Percentiles rank a stretch among this genome's conserved stretches.
Evolutionary conservation across 371 early-diverging fungal species (phyloP).

Genomic region (Gilbertella persicaria): DNA sequence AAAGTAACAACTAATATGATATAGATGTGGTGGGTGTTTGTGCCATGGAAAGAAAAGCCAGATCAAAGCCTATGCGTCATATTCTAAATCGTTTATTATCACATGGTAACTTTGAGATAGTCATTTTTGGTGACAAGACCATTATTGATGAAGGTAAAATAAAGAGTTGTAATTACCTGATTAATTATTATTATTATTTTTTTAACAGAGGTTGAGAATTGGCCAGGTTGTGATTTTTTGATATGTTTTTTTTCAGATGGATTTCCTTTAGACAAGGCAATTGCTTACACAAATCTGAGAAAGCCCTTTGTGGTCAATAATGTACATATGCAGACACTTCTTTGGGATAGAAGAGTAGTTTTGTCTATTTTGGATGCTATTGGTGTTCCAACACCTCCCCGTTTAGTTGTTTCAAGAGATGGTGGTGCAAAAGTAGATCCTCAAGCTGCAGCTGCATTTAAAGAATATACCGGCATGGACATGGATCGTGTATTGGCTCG

Average conservation of each 20-base stretch:
- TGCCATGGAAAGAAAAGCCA: conserved; percentile 93
- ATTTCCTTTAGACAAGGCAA: conserved; percentile 95
- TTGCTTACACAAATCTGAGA: conserved; percentile 82
- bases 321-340: conserved; percentile 85
- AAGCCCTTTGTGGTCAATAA: conserved; percentile 92
- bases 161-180: too few species aligned
- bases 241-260: conserved; percentile 96
- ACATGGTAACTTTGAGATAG: conserved; percentile 79
- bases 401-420: conserved; percentile 77
- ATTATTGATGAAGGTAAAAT: conserved; percentile 88
- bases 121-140: conserved; percentile 96
- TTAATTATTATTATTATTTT: not conserved
- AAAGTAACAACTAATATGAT: not conserved
- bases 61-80: conserved; percentile 96
- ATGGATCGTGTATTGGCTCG: conserved; percentile 41
- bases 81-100: conserved; percentile 84
- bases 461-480: conserved; percentile 56
- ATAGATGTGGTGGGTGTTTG: conserved; percentile 87
- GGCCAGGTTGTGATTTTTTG: conserved; percentile 97
- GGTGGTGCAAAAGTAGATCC: conserved; percentile 62
- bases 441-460: conserved; percentile 41
- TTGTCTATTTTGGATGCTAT: conserved; percentile 82
- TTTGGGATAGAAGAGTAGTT: conserved; percentile 93
- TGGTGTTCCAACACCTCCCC: conserved; percentile 86
- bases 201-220: conserved; percentile 72